Evolutionary conservation across 257 asterid species (phyloP).

Genomic region (Ligustrum vulgare): DNA sequence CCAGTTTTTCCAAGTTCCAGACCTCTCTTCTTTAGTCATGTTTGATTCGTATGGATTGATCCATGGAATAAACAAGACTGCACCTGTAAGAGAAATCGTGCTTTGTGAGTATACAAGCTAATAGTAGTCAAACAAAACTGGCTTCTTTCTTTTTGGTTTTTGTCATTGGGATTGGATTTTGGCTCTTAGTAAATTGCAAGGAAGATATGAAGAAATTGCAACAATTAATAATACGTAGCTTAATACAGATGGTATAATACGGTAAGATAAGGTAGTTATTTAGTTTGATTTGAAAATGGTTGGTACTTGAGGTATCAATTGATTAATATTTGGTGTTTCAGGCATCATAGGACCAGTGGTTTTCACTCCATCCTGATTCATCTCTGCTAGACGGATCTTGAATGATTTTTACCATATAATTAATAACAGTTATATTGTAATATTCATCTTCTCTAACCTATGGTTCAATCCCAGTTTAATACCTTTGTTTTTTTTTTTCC

Average conservation of each 20-base stretch:
- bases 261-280: too few species aligned
- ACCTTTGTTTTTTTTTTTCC: not conserved
- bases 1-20: slow-evolving; percentile 75
- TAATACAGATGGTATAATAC: too few species aligned
- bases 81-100: slow-evolving; percentile 52
- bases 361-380: not conserved
- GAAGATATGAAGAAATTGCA: too few species aligned
- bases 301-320: too few species aligned
- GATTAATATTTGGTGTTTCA: too few species aligned
- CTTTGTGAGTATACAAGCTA: too few species aligned
- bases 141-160: too few species aligned
- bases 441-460: not conserved
- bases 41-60: slow-evolving; percentile 75
- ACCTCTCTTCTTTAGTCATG: slow-evolving; percentile 76
- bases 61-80: slow-evolving; percentile 73
- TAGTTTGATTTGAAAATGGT: too few species aligned
- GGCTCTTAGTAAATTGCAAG: too few species aligned
- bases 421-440: not conserved
- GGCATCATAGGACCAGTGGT: not conserved
- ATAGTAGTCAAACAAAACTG: too few species aligned
- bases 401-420: slow-evolving; percentile 6
- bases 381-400: not conserved
- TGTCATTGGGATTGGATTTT: too few species aligned
- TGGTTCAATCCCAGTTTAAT: not conserved
- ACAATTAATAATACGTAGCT: too few species aligned